phyloP scores from a whole-genome alignment of 2,329 filamentous ascomycete species.

The Scedosporium boydii region DNA sequence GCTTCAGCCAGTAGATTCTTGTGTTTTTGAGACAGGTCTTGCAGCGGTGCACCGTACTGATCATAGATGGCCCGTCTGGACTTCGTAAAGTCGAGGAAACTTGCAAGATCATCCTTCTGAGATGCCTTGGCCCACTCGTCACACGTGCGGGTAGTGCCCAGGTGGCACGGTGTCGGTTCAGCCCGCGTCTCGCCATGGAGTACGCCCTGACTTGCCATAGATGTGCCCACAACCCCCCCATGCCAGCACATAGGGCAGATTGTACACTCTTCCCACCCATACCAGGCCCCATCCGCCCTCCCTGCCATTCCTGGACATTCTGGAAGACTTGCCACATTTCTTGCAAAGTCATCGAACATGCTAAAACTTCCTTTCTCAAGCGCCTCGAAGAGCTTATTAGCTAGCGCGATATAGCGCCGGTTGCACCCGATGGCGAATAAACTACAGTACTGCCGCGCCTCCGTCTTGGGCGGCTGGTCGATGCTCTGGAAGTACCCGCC shows the following conservation, averaged over 20 bases:
- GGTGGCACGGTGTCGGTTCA: background rate
- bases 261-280: background rate
- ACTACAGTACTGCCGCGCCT: background rate
- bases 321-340: background rate
- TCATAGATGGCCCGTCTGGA: background rate
- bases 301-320: background rate
- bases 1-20: background rate
- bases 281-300: background rate
- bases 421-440: background rate
- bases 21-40: background rate
- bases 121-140: background rate
- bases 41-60: background rate
- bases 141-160: background rate
- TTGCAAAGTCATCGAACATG: background rate
- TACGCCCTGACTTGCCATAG: background rate
- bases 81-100: background rate
- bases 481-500: background rate
- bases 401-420: background rate
- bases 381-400: background rate
- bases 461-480: background rate
- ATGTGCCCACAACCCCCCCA: background rate
- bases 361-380: background rate
- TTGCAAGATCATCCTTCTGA: background rate
- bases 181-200: background rate
- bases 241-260: background rate